Evolutionary conservation across 2,329 filamentous ascomycete genomes (phyloP).

Genomic region (Pseudomassariella vexata): DNA sequence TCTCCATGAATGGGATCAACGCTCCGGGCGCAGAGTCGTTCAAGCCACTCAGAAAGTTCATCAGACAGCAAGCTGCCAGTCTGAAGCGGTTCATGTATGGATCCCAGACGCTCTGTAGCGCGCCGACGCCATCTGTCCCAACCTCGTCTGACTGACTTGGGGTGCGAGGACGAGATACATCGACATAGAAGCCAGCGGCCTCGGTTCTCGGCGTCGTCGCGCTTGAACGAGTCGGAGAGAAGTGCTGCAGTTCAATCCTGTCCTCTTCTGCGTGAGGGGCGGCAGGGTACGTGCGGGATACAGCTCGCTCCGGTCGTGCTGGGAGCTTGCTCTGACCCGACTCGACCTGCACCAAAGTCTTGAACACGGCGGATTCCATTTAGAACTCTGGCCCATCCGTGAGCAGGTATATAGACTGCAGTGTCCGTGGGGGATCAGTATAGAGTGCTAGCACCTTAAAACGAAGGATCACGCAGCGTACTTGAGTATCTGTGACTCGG

Average conservation of each 20-base stretch:
- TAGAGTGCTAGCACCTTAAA: no score
- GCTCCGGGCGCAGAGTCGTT: conserved; percentile 74
- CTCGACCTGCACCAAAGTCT: not conserved
- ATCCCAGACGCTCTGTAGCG: conserved; percentile 52
- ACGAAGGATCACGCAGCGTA: no score
- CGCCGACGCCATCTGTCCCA: conserved; percentile 31
- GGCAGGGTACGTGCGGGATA: not conserved
- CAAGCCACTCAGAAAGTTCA: conserved; percentile 64
- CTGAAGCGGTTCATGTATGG: conserved; percentile 66
- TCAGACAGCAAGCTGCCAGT: conserved; percentile 56
- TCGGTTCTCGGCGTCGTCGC: conserved; percentile 8
- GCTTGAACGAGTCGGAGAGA: conserved; percentile 6
- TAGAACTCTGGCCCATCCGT: no score
- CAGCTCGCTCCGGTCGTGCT: not conserved
- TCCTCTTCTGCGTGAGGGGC: conserved; percentile 10
- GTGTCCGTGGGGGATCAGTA: no score
- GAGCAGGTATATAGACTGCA: no score
- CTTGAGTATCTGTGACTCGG: no score
- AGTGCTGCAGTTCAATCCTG: conserved; percentile 21
- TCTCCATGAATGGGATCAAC: conserved; percentile 75
- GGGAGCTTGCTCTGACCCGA: conserved; percentile 1
- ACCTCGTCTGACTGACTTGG: no score
- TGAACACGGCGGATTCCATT: conserved; percentile 2
- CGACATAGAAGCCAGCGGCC: no score
- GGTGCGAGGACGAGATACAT: conserved; percentile 41